These are phyloP conservation scores for Naganishia antarctica DNA, from an alignment of 768 basidiomycete genomes.

Conservation along the genomic window DNA sequence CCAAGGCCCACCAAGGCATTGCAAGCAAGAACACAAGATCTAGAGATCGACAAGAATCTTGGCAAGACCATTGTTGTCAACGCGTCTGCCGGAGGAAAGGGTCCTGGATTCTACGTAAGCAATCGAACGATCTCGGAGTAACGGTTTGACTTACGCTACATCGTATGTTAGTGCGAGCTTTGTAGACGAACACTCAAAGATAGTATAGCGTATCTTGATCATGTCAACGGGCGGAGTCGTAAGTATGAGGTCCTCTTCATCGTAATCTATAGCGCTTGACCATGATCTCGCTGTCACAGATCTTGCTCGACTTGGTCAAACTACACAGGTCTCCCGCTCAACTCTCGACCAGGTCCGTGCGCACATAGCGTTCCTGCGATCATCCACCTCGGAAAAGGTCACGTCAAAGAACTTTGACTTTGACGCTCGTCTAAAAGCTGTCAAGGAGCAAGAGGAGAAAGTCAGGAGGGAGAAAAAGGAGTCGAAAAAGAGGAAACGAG, in stretches of 20 bases:
- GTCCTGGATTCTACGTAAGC: constrained; percentile 71
- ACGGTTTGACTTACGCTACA: not conserved
- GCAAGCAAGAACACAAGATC: constrained; percentile 73
- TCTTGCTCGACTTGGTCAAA: constrained; percentile 88
- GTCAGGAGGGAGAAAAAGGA: constrained; percentile 54
- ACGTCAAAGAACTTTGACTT: constrained; percentile 91
- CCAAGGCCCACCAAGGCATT: constrained; percentile 92
- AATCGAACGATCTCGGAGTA: not conserved
- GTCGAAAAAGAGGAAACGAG: constrained; percentile 63
- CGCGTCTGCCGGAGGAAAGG: constrained; percentile 55
- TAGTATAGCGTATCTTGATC: constrained; percentile 86
- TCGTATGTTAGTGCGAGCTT: constrained; percentile 62
- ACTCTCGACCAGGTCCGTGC: constrained; percentile 88
- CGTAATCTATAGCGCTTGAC: not conserved
- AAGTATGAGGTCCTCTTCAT: constrained; percentile 47
- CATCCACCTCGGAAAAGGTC: constrained; percentile 76
- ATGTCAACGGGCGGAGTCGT: constrained; percentile 92
- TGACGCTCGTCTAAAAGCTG: constrained; percentile 75
- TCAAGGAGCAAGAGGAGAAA: constrained; percentile 66
- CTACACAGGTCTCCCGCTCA: constrained; percentile 81
- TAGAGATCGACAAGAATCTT: constrained; percentile 92
- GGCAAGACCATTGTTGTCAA: constrained; percentile 91
- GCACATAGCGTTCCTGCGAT: constrained; percentile 79
- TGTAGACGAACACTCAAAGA: constrained; percentile 92
- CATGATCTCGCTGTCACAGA: constrained; percentile 55